Evolutionary conservation across 208 protist genomes (phyloP), one percentile per base, ranked within the genome.

Genomic region (Trypanosoma scelopori): DNA sequence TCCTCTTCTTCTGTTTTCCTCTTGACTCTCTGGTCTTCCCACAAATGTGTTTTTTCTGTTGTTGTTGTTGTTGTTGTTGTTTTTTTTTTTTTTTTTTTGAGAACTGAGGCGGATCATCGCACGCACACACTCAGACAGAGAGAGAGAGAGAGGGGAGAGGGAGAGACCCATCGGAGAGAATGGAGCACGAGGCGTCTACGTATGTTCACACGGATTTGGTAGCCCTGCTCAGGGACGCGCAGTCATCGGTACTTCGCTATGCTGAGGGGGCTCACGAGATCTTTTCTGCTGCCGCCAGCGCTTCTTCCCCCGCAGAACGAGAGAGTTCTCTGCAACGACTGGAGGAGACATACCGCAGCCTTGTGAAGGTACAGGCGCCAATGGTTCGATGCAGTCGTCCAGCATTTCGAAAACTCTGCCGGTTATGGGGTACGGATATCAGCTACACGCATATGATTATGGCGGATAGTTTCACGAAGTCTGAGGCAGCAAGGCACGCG

Each of bases 361-460:
- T 88, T 35, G 37, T 85, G 32, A 95, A 78, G 45, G 62, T 97
- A 11, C 83, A 92, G 51, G 93, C 91, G 4, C 93, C 93, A n/a
- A 97, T 97, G 93, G 93, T 97, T n/a, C 87, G 93, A 20, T 96
- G 88, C 74, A 96, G 85, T 59, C 82, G 84, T 6, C 86, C 89
- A 5, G 76, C 93, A 25, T 95, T 95, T 41, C 88, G 93, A 18
- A 74, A 84, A 43, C 76, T 95, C 5, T 88, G 81, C 41, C 79
- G 85, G 0, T 45, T 79, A 45, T 96, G 88, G 78, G 87, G 86
- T 16, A 87, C 80, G 4, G 71, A 85, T 51, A 43, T 97, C 20
- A 89, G 71, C 69, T 97, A 96, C 81, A 93, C 91, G 32, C 93
- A 95, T 68, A 97, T 97, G 93, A 86, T 97, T 51, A 72, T 96